Evolutionary conservation across 2,329 filamentous ascomycete genomes (phyloP).

Genomic region (Chrysosporium keratinophilum): DNA sequence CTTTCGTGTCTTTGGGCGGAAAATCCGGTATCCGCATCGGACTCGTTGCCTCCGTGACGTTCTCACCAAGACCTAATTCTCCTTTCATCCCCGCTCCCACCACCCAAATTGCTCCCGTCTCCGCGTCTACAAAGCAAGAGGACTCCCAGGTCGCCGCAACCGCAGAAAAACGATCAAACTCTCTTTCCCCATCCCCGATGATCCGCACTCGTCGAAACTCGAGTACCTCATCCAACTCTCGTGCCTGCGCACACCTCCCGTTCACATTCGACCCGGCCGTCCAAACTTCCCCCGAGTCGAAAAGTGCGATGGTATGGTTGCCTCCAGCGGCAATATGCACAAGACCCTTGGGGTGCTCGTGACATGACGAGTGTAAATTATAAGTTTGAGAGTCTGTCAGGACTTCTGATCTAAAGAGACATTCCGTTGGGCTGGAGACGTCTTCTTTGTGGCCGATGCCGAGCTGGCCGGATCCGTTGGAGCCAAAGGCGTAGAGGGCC

Average conservation of each 20-base stretch:
- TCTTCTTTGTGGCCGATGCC: slow-evolving; percentile 62
- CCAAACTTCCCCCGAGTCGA: slow-evolving; percentile 49
- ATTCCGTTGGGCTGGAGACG: slow-evolving; percentile 54
- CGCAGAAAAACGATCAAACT: slow-evolving; percentile 30
- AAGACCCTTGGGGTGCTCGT: not conserved
- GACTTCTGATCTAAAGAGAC: slow-evolving; percentile 42
- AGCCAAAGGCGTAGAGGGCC: slow-evolving; percentile 58
- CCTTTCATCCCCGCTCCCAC: slow-evolving; percentile 60
- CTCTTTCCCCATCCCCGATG: slow-evolving; percentile 13
- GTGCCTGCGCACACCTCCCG: slow-evolving; percentile 33
- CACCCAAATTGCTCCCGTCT: slow-evolving; percentile 45
- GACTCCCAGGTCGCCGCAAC: slow-evolving; percentile 72
- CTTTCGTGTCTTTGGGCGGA: slow-evolving; percentile 47
- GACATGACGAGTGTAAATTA: too few relatives aligned
- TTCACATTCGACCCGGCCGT: slow-evolving; percentile 53
- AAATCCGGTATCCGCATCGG: slow-evolving; percentile 50
- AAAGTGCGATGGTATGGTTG: slow-evolving; percentile 73
- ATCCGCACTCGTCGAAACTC: slow-evolving; percentile 23
- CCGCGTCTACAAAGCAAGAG: slow-evolving; percentile 49
- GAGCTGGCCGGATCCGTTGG: slow-evolving; percentile 66
- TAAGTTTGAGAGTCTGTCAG: not conserved
- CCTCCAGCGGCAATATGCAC: slow-evolving; percentile 54
- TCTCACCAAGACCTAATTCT: slow-evolving; percentile 55
- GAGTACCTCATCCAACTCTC: slow-evolving; percentile 14
- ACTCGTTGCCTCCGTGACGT: slow-evolving; percentile 22